phyloP scores from a whole-genome alignment of 108 stramenopile genomes.

The Schizochytrium sp. region DNA sequence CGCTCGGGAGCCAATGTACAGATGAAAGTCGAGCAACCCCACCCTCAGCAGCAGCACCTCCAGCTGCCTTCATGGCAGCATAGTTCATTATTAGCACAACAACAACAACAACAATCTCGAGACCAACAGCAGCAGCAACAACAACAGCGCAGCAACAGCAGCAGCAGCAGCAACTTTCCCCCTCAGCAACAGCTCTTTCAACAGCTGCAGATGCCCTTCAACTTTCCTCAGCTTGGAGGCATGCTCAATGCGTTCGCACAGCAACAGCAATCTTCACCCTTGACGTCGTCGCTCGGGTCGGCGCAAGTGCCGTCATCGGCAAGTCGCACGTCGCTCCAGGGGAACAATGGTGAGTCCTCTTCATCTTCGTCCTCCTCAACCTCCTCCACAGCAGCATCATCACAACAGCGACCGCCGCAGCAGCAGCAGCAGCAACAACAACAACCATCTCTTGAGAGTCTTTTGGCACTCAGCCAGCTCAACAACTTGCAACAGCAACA shows the following conservation, averaged over 20 bases:
- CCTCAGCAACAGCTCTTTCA: not conserved
- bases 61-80: conserved; percentile 1
- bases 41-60: not conserved
- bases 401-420: too few species aligned
- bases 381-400: too few species aligned
- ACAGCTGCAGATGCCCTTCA: not conserved
- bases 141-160: conserved; percentile 1
- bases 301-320: too few species aligned
- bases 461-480: too few species aligned
- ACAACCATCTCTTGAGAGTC: too few species aligned
- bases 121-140: not conserved
- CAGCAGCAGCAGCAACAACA: too few species aligned
- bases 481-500: too few species aligned
- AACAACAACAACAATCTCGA: not conserved
- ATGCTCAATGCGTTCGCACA: not conserved
- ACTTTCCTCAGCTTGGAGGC: not conserved
- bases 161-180: not conserved
- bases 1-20: not conserved
- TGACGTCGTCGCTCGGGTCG: too few species aligned
- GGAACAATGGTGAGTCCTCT: too few species aligned
- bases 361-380: too few species aligned
- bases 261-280: too few species aligned
- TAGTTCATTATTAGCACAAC: not conserved
- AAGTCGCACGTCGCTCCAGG: too few species aligned
- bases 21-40: not conserved